Evolutionary conservation across 192 early-diverging fungal species (phyloP), one percentile per base, ranked within the genome.

Genomic region (Spizellomyces punctatus): DNA sequence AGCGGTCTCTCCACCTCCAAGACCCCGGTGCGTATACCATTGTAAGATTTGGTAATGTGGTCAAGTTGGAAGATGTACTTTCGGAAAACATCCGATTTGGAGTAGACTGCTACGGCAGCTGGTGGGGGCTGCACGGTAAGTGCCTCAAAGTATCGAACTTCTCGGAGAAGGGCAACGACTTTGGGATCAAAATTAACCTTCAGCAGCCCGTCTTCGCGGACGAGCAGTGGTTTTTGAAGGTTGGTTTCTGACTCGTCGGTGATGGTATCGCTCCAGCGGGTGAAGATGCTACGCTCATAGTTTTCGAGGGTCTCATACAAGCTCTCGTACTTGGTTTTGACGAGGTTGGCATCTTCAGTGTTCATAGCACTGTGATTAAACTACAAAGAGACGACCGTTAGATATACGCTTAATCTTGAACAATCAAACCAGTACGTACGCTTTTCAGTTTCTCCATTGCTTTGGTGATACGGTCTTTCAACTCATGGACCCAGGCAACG

Each of bases 141-240:
- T 5, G 82, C 78, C 22, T 76, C 85, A 68, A 89, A 86, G 67
- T 89, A 89, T 58, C 81, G 82, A 27, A 89, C 85, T 79, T 89
- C 88, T n/a, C 86, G 74, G 43, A 89, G 60, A 5, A 89, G 76
- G 8, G 88, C 88, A n/a, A 89, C 86, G 36, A 89, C 88, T 64
- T 89, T 89, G 4, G 88, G 88, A 67, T 89, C 88, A 64, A 89
- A 89, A 72, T 89, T 89, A 69, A 89, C 88, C 43, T 76, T 77
- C 41, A 89, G 74, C 14, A 87, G 64, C 7, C 72, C 73, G 36
- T 74, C 72, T 17, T 78, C 72, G 4, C 67, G 46, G 17, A 79
- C 63, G 14, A 87, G 74, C 5, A 89, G 54, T 10, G 88, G 88
- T 62, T 89, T 89, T 60, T 80, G 72, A 16, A 89, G 67, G 72